Evolutionary conservation across 2,329 filamentous ascomycete genomes (phyloP), one percentile per base, ranked within the genome.

Genomic region (Pseudodiploospora longispora): DNA sequence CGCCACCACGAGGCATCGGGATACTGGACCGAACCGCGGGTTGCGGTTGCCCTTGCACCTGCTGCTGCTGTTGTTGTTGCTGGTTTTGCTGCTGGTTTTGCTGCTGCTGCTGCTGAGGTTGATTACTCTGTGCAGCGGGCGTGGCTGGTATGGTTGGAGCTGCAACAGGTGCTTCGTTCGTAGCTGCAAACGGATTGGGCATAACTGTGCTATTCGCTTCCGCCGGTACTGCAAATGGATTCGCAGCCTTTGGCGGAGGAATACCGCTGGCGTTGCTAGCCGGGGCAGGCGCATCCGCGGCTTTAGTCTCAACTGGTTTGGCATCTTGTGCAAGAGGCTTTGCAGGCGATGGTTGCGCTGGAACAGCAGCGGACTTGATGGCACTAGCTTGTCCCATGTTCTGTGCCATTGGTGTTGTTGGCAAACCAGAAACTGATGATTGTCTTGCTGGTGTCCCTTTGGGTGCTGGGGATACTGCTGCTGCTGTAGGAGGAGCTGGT

Each of bases 1-100:
- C 63, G 30, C 66, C 67, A 6, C 68, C 66, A 30, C 67, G 61
- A 31, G 65, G 64, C 56, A 70, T 62, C 0, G 68, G 68, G 10
- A 71, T 64, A 4, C 64, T 59, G n/a, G 65, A 64, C 30, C 61
- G 54, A 2, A 51, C 55, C 8, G 55, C 48, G n/a, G 41, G 49
- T 27, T 54, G 54, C 10, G 30, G 39, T 34, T 51, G 50, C 27
- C 46, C 47, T 34, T 52, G 56, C 10, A 50, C 52, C 32, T 51
- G 51, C 8, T 51, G 55, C 30, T 51, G 52, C 4, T 47, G 43
- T 12, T 49, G 50, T 12, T 47, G 47, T 40, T 46, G 43, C 36
- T 36, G 50, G 41, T 41, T 51, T 38, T 28, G 27, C 34, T 52
- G 54, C 40, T 38, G 47, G 40, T 44, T 43, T 36, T 3, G 29